Percentiles rank a stretch among this genome's conserved stretches.
Evolutionary conservation across 371 early-diverging fungal genomes (phyloP).

Genomic region (Mortierella sp.): DNA sequence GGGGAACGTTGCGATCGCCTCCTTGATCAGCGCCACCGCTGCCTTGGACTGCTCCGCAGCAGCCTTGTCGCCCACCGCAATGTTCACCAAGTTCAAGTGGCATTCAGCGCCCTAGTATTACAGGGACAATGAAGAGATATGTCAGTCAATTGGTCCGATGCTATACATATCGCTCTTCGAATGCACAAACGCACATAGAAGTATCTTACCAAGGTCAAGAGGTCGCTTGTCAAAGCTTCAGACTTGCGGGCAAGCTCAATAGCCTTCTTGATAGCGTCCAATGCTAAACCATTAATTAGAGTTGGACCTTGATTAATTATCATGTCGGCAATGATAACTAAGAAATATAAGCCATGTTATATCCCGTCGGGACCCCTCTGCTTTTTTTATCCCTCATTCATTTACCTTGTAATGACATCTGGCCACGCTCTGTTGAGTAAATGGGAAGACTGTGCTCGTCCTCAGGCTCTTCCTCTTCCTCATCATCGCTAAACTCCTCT

Average conservation of each 20-base stretch:
- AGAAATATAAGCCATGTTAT: too few species aligned
- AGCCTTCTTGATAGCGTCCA: conserved; percentile 50
- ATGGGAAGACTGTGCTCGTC: conserved; percentile 51
- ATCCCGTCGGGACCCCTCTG: too few species aligned
- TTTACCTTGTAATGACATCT: conserved; percentile 44
- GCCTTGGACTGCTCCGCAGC: conserved; percentile 46
- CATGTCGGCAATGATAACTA: too few species aligned
- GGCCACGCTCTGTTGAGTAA: conserved; percentile 40
- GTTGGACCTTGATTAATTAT: neutral
- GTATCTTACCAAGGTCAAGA: conserved; percentile 40
- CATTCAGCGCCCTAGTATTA: conserved; percentile 45
- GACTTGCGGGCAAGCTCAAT: conserved; percentile 45
- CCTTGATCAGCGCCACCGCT: conserved; percentile 49
- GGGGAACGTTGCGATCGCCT: conserved; percentile 51
- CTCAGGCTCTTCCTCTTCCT: conserved; percentile 38
- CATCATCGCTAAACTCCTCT: conserved; percentile 35
- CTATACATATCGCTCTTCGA: neutral
- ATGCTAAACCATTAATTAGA: conserved; percentile 19
- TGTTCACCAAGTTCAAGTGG: conserved; percentile 52
- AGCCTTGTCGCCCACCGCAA: conserved; percentile 48
- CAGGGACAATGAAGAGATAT: neutral
- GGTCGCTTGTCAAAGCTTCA: conserved; percentile 39
- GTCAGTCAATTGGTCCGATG: neutral
- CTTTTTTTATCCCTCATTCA: neutral
- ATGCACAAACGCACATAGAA: too few species aligned